Conservation (phyloP, 1,139 yeast genomes). For the Sugiyamaella novakii region DNA sequence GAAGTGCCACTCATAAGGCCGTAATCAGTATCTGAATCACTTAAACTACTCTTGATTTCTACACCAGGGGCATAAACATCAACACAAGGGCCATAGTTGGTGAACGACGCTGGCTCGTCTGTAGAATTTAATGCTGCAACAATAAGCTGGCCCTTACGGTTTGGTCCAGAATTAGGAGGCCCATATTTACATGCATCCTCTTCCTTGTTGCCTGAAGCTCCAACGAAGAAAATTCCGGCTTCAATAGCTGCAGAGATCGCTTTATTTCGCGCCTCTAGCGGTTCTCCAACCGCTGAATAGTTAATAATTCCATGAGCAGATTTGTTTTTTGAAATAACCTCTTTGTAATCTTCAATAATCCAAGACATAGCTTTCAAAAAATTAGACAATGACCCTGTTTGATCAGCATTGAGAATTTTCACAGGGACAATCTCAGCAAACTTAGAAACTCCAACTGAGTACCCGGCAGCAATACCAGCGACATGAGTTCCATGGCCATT, state of each 20-base stretch:
- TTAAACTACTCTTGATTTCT: slow-evolving; percentile 52
- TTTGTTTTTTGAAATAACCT: slow-evolving; percentile 39
- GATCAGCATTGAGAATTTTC: slow-evolving; percentile 43
- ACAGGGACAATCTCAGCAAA: slow-evolving; percentile 48
- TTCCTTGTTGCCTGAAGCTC: slow-evolving; percentile 85
- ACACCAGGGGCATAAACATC: slow-evolving; percentile 84
- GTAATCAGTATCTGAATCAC: slow-evolving; percentile 37
- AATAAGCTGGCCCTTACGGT: slow-evolving; percentile 59
- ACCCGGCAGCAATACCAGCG: slow-evolving; percentile 50
- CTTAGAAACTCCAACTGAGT: slow-evolving; percentile 49
- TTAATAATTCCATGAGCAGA: slow-evolving; percentile 82
- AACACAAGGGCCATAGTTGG: slow-evolving; percentile 88
- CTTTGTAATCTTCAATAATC: slow-evolving; percentile 54
- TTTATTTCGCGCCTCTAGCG: slow-evolving; percentile 75
- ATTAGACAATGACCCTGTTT: slow-evolving; percentile 38
- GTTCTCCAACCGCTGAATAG: slow-evolving; percentile 90
- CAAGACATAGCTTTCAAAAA: slow-evolving; percentile 39
- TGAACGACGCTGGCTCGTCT: slow-evolving; percentile 69
- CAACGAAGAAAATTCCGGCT: slow-evolving; percentile 63
- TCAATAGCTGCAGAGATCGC: slow-evolving; percentile 86
- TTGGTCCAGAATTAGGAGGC: slow-evolving; percentile 71
- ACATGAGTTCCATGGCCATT: slow-evolving; percentile 48
- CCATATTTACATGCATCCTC: slow-evolving; percentile 74
- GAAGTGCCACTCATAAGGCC: slow-evolving; percentile 76
- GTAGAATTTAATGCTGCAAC: slow-evolving; percentile 80